Base-by-base conservation (phyloP, 768 basidiomycete genomes). In the Lactarius evosmus region DNA sequence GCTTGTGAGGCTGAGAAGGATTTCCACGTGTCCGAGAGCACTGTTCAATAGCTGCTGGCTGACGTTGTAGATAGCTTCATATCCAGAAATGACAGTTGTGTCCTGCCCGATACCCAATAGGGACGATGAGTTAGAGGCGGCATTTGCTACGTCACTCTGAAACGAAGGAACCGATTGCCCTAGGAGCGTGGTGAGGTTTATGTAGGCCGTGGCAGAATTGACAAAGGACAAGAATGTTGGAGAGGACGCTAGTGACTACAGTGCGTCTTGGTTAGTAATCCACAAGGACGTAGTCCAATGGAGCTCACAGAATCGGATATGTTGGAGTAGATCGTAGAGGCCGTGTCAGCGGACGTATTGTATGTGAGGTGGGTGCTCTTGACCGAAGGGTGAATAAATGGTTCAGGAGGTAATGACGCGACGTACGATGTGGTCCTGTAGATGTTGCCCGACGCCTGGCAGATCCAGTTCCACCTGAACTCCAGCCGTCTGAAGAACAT, bases 181-280 rank as follows among this genome's bases (percentile, higher is more conserved):
- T 63, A 84, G 75, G 34, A 84, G 77, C 36, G 72, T 73, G 40
- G 80, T 78, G 64, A 78, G 74, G 73, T 85, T 85, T 67, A 80
- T 77, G 70, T 85, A 88, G 7, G 82, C 82, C 41, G 83, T 83
- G 4, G 85, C 86, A 36, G 83, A 80, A 76, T 87, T 88, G 71
- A 87, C 77, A 71, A 81, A 83, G 3, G 85, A 86, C 17, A 79
- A 69, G 72, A 83, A 83, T 58, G 69, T 62, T 19, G 72, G 61
- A 30, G 68, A 72, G 29, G 63, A 65, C 19, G 65, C 69, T 56
- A 62, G 60, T 32, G 67, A 53, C 66, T 69, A 32, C 17, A 54
- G 49, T 11, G 56, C 54, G 17, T 27, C 3, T 51, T 25, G 33
- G 40, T 68, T 38, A 65, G 36, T 40, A 29, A 44, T 40, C 9